Percentiles rank a stretch among this genome's conserved stretches.
phyloP scores from a whole-genome alignment of 176 grass and related monocot species.

The Oryza glumipatula region DNA sequence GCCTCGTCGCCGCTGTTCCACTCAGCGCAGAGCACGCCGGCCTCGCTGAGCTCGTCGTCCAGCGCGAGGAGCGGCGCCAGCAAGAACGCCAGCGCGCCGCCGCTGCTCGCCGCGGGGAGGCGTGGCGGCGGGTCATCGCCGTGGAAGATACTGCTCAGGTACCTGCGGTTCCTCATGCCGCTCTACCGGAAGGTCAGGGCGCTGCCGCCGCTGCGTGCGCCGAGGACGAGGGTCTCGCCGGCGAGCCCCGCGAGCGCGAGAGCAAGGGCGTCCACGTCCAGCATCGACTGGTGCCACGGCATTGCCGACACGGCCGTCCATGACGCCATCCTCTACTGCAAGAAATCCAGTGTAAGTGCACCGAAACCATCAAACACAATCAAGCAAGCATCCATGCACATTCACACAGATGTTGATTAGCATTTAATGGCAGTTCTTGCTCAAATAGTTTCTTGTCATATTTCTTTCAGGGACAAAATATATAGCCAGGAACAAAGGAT shows the following conservation, averaged over 20 bases:
- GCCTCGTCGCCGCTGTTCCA: slow-evolving; percentile 61
- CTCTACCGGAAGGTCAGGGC: slow-evolving; percentile 70
- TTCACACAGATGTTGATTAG: not conserved
- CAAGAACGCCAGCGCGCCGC: slow-evolving; percentile 7
- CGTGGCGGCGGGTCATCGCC: slow-evolving; percentile 38
- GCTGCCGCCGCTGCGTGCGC: slow-evolving; percentile 29
- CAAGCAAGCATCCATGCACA: not conserved
- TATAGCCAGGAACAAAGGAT: slow-evolving; percentile 4
- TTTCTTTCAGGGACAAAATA: slow-evolving; percentile 58
- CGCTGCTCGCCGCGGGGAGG: not conserved
- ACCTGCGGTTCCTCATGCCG: slow-evolving; percentile 75
- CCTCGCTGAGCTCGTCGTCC: slow-evolving; percentile 39
- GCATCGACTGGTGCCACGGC: slow-evolving; percentile 73
- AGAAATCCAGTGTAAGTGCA: slow-evolving; percentile 75
- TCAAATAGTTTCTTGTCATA: not conserved
- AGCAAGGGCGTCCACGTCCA: slow-evolving; percentile 41
- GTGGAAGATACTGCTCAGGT: slow-evolving; percentile 78
- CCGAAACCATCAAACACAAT: not conserved
- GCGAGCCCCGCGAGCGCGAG: slow-evolving; percentile 38
- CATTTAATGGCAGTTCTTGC: not conserved
- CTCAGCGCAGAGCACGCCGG: slow-evolving; percentile 70
- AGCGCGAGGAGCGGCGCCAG: slow-evolving; percentile 13
- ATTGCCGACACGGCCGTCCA: slow-evolving; percentile 80
- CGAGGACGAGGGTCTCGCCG: slow-evolving; percentile 18
- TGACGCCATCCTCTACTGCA: slow-evolving; percentile 98